Percentiles rank a stretch among this genome's conserved stretches.
These are phyloP conservation scores for Trichoderma sp. DNA, from an alignment of 2,329 filamentous ascomycete species.

Conservation along the genomic window DNA sequence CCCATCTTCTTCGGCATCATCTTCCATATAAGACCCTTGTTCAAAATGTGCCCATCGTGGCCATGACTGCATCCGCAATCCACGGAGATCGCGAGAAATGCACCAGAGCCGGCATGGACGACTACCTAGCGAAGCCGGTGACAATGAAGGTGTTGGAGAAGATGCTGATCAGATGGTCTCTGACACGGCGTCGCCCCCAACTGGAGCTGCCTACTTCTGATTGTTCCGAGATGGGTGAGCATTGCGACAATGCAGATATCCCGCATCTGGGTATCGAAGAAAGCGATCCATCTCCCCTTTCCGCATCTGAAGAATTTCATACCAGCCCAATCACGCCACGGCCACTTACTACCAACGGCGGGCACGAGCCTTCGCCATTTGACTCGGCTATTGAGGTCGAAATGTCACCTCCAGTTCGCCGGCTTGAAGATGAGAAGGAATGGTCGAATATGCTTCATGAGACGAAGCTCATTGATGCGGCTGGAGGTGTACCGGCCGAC, in stretches of 20 bases:
- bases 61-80: slow-evolving; percentile 79
- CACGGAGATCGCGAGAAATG: slow-evolving; percentile 75
- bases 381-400: slow-evolving; percentile 34
- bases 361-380: slow-evolving; percentile 43
- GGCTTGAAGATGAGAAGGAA: slow-evolving; percentile 39
- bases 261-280: slow-evolving; percentile 37
- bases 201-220: slow-evolving; percentile 37
- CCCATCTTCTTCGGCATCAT: slow-evolving; percentile 68
- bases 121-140: slow-evolving; percentile 71
- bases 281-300: slow-evolving; percentile 20
- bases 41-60: slow-evolving; percentile 67
- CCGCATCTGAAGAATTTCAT: slow-evolving; percentile 29
- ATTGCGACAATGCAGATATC: slow-evolving; percentile 42
- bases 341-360: slow-evolving; percentile 38
- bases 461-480: slow-evolving; percentile 47
- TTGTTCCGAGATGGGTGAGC: slow-evolving; percentile 45
- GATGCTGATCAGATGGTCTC: slow-evolving; percentile 69
- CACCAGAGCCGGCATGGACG: slow-evolving; percentile 70
- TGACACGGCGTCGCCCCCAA: slow-evolving; percentile 28
- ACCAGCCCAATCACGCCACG: slow-evolving; percentile 40
- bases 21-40: slow-evolving; percentile 59
- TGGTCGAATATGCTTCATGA: slow-evolving; percentile 44
- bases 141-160: slow-evolving; percentile 64
- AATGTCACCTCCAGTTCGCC: slow-evolving; percentile 33
- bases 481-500: slow-evolving; percentile 35